These are phyloP conservation scores for Coemansia furcata DNA, from an alignment of 192 early-diverging fungal species.

Conservation along the genomic window DNA sequence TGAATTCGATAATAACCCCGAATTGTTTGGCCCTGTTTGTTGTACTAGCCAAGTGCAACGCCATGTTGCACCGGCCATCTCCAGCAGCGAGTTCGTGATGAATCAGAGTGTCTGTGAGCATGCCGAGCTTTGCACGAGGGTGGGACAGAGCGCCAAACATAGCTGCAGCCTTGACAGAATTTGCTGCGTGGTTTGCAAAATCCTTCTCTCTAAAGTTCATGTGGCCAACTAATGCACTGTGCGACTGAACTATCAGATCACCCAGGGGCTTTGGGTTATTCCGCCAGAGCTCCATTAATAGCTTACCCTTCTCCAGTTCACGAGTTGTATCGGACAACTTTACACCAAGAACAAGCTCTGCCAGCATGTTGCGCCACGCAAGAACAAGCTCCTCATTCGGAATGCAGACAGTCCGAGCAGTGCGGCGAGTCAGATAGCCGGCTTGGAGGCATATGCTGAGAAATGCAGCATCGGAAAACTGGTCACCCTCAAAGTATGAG, in stretches of 20 bases:
- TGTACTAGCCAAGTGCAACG: slow-evolving; percentile 10
- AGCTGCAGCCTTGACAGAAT: too few species aligned
- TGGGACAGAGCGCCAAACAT: slow-evolving; percentile 1
- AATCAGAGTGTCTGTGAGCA: not conserved
- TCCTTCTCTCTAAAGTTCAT: too few species aligned
- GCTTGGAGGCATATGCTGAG: not conserved
- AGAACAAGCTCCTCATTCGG: not conserved
- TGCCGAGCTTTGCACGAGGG: not conserved
- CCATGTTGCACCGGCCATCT: slow-evolving; percentile 6
- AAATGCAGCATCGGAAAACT: not conserved
- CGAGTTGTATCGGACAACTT: too few species aligned
- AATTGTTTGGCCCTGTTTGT: slow-evolving; percentile 1
- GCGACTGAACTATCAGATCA: too few species aligned
- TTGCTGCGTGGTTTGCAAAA: too few species aligned
- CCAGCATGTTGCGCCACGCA: not conserved
- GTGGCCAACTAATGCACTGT: too few species aligned
- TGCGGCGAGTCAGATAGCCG: not conserved
- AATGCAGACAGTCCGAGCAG: not conserved
- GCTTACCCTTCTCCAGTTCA: too few species aligned
- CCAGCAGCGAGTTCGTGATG: slow-evolving; percentile 8
- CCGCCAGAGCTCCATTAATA: too few species aligned
- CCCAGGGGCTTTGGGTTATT: too few species aligned
- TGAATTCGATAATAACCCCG: slow-evolving; percentile 6
- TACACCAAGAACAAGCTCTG: too few species aligned
- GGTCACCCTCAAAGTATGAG: not conserved